Evolutionary conservation across 768 basidiomycete genomes (phyloP), one percentile per base, ranked within the genome.

Genomic region (Mrakia gelida): DNA sequence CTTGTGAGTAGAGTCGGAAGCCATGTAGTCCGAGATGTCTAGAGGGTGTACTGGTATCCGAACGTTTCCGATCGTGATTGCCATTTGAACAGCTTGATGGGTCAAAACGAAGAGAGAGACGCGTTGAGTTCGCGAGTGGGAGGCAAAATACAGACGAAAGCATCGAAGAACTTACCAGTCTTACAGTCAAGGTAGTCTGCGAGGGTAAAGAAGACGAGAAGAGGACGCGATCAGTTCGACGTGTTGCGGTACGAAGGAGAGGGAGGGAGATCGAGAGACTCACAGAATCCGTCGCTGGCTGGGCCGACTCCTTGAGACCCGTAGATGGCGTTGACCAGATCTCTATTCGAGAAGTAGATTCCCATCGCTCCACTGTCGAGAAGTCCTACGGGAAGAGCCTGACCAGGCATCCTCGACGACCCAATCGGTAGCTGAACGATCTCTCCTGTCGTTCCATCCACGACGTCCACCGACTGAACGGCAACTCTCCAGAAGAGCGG

Each of bases 371-470:
- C 77, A 15, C 61, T 65, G 49, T 78, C 77, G n/a, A 78, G 54
- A 18, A 78, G n/a, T 21, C 59, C 77, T 23, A 78, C 77, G 5
- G 77, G 77, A n/a, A 73, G 73, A 62, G 77, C 77, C 65, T 78
- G 72, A 6, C 72, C 73, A 26, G 52, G 38, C 16, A 78, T 13
- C 54, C 21, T 52, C 15, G 61, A 65, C n/a, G n/a, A 32, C 9
- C 77, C 67, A 7, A 74, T 41, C 34, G 41, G 43, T 0, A 77
- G 59, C 41, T 52, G 30, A 30, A 70, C 59, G 30, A 54, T 70
- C 34, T 59, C 38, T 1, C 77, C 77, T 0, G 62, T 74, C 16
- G 63, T 54, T 7, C 21, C 52, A 21, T 78, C 77, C 49, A 65
- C 63, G 26, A 78, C 77, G 3, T 72, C 34, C 4, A 78, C 70